A percentile compares a stretch with the other conserved stretches of the same genome.
Evolutionary conservation across 164 flowering plant species (phyloP).

Genomic region (Chimonanthus salicifolius): DNA sequence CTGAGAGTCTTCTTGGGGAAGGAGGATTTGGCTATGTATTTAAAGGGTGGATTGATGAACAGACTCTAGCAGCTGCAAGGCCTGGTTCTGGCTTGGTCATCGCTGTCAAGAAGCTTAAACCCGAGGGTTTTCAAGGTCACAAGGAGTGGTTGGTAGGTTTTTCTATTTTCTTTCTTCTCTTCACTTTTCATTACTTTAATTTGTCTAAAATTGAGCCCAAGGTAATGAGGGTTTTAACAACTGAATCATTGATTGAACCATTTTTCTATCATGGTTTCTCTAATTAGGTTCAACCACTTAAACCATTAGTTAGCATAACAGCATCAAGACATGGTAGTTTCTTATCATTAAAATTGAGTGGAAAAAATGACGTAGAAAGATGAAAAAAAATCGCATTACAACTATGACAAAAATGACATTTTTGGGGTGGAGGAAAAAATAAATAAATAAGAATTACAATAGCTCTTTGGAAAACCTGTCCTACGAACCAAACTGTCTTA

Average conservation of each 20-base stretch:
- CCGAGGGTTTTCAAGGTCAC: conserved; percentile 85
- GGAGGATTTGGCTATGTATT: conserved; percentile 90
- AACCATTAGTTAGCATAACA: too few relatives aligned
- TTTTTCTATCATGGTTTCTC: too few relatives aligned
- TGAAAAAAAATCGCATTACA: too few relatives aligned
- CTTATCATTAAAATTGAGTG: too few relatives aligned
- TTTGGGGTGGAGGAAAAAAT: too few relatives aligned
- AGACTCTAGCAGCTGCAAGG: conserved; percentile 53
- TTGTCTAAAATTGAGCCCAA: background rate
- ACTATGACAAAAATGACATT: too few relatives aligned
- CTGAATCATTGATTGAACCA: too few relatives aligned
- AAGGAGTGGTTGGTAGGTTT: conserved; percentile 32
- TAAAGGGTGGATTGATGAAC: conserved; percentile 89
- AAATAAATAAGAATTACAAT: too few relatives aligned
- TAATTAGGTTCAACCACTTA: too few relatives aligned
- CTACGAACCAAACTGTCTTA: too few relatives aligned
- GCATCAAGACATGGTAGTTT: too few relatives aligned
- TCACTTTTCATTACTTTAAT: background rate
- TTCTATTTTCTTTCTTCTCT: background rate
- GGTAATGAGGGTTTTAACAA: background rate
- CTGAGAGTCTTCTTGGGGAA: conserved; percentile 82
- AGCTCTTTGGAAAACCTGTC: background rate
- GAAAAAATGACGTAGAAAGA: too few relatives aligned
- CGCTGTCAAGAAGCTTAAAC: conserved; percentile 86
- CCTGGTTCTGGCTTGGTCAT: conserved; percentile 75